These are phyloP conservation scores for Colletotrichum zoysiae DNA, from an alignment of 2,329 filamentous ascomycete genomes.

Conservation along the genomic window DNA sequence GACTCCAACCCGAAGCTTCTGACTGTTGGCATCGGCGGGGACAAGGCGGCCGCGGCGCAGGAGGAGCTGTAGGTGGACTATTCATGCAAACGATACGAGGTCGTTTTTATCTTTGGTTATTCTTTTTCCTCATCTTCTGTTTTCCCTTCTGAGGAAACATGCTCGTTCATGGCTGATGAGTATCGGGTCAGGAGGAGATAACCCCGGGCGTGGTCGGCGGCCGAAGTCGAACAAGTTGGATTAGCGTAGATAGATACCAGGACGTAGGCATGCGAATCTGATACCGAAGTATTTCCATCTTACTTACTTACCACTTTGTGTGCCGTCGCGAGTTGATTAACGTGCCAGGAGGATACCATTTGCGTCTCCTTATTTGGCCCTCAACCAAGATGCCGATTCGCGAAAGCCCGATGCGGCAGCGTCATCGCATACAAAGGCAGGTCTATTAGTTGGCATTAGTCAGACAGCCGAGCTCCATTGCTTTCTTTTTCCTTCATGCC, in stretches of 20 bases:
- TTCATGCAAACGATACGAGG: neutral
- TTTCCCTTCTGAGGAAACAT: neutral
- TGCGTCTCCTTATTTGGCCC: no score
- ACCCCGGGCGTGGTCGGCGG: neutral
- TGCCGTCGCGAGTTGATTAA: neutral
- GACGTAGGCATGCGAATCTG: neutral
- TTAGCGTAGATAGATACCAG: neutral
- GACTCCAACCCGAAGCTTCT: constrained; percentile 67
- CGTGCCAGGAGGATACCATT: neutral
- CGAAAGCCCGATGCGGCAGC: neutral
- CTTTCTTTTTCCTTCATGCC: neutral
- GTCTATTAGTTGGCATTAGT: neutral
- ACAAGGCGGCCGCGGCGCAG: constrained; percentile 12
- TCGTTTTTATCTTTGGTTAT: neutral
- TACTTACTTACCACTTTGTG: neutral
- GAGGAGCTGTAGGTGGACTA: neutral
- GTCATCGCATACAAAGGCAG: neutral
- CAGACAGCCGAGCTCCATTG: neutral
- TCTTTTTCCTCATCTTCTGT: neutral
- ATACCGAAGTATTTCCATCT: neutral
- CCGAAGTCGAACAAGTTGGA: neutral
- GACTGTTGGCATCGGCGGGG: constrained; percentile 68
- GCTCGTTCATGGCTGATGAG: neutral
- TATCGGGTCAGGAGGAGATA: neutral
- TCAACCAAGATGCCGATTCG: neutral